Conservation (phyloP, 768 basidiomycete genomes). For the Xerocomellus chrysenteron region DNA sequence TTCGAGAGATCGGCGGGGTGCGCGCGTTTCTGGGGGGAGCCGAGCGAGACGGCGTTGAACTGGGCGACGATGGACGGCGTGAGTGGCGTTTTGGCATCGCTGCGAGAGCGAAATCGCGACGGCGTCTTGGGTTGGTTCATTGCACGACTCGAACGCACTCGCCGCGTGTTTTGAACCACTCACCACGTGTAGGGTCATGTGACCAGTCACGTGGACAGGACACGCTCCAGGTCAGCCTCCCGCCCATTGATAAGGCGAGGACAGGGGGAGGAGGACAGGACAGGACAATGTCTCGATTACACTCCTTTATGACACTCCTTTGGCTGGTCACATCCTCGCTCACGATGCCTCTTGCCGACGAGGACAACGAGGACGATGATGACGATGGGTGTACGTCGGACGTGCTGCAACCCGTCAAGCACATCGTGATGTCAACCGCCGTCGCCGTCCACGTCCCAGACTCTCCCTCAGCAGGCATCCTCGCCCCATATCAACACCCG, state of each 20-base stretch:
- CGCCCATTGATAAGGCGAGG: constrained; percentile 5
- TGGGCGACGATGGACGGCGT: constrained; percentile 44
- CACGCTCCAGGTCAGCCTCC: constrained; percentile 23
- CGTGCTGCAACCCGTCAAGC: not conserved
- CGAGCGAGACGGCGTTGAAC: constrained; percentile 37
- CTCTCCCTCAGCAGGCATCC: constrained; percentile 5
- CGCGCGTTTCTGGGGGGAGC: constrained; percentile 30
- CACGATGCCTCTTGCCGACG: constrained; percentile 11
- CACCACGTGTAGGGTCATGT: constrained; percentile 18
- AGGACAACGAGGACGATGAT: constrained; percentile 12
- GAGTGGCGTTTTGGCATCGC: constrained; percentile 49
- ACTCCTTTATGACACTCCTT: constrained; percentile 21
- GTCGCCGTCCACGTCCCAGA: not conserved
- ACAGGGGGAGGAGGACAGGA: not conserved
- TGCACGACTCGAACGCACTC: too few species aligned
- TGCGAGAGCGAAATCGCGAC: constrained; percentile 45
- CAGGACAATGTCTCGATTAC: constrained; percentile 14
- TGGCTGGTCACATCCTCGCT: not conserved
- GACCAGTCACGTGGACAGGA: constrained; percentile 10
- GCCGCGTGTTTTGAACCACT: constrained; percentile 5
- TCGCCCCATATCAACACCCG: constrained; percentile 11
- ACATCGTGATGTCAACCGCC: not conserved
- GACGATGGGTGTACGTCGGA: constrained; percentile 1
- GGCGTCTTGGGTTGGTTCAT: constrained; percentile 44
- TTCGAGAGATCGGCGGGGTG: constrained; percentile 53